Base-by-base conservation (phyloP, 148 eudicot genomes). In the Persicaria tinctoria region DNA sequence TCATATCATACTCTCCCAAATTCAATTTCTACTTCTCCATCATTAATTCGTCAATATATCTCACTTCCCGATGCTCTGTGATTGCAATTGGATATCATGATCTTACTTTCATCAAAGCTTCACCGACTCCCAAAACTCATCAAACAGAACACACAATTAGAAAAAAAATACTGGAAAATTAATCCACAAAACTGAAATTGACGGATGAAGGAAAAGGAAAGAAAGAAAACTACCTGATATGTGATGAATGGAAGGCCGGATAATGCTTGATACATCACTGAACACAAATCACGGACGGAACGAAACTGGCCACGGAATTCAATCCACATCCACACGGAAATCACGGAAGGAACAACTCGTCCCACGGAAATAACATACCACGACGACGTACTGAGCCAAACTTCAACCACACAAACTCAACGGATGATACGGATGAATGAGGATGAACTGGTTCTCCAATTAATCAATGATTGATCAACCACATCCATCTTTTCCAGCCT, bases 371-470 rank as follows among this genome's bases (percentile, higher is more conserved):
- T 38, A 47, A 66, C 47, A 41, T 38, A 66, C 70, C 70, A 66
- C 47, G 70, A 66, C 48, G 70, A 66, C 48, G 70, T 12, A 8
- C 70, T 66, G 70, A 66, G 6, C 48, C 17, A 38, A 17, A 41
- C 41, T 38, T 17, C 1, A 66, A 44, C 70, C 70, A 66, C 70
- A 41, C 70, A 41, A n/a, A 27, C 41, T 44, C 70, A 66, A 66
- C 48, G 13, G 68, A 32, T 23, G 17, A 66, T 12, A 32, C 14
- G 70, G 70, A 66, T 41, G 70, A 66, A 17, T 66, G 70, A 66
- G 2, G 70, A 47, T 66, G 47, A 66, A 66, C 44, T 66, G 70
- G 12, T 63, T 27, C 69, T 50, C 12, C 53, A 12, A 50, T 1
- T 12, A 12, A 63, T 32, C 45, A 63, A 32, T 13, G 59, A 55